Percentiles rank a stretch among this genome's conserved stretches.
These are phyloP conservation scores for Torulaspora microellipsoides DNA, from an alignment of 805 yeast genomes.

Conservation along the genomic window DNA sequence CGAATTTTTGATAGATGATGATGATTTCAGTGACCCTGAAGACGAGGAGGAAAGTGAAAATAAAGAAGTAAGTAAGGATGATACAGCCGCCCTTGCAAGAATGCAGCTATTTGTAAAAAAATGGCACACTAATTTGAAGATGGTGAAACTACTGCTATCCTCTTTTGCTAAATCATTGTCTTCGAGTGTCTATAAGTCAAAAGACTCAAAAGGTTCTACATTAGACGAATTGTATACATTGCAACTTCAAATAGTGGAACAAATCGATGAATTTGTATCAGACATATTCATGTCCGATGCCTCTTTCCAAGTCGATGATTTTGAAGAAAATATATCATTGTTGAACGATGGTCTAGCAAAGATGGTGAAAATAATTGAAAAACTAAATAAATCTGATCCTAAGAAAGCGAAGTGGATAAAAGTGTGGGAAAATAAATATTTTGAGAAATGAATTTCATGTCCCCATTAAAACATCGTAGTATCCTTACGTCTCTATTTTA, in stretches of 20 bases:
- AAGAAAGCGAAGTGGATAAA: slow-evolving; percentile 42
- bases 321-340: slow-evolving; percentile 21
- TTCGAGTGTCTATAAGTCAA: slow-evolving; percentile 25
- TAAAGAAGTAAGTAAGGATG: slow-evolving; percentile 31
- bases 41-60: slow-evolving; percentile 29
- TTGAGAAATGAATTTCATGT: slow-evolving; percentile 2
- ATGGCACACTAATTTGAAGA: slow-evolving; percentile 44
- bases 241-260: slow-evolving; percentile 41
- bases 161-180: slow-evolving; percentile 59
- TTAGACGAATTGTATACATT: slow-evolving; percentile 45
- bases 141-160: slow-evolving; percentile 54
- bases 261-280: slow-evolving; percentile 56
- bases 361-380: slow-evolving; percentile 39
- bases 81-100: slow-evolving; percentile 27
- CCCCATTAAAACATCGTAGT: too few relatives aligned
- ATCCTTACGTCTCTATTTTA: too few relatives aligned
- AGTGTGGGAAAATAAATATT: slow-evolving; percentile 34
- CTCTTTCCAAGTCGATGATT: slow-evolving; percentile 36
- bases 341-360: slow-evolving; percentile 25
- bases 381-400: slow-evolving; percentile 45
- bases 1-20: slow-evolving; percentile 33
- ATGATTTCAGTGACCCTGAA: slow-evolving; percentile 30
- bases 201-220: slow-evolving; percentile 34
- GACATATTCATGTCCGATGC: slow-evolving; percentile 43
- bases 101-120: slow-evolving; percentile 40